phyloP scores from a whole-genome alignment of 2,329 filamentous ascomycete genomes.

The Amphichorda felina region DNA sequence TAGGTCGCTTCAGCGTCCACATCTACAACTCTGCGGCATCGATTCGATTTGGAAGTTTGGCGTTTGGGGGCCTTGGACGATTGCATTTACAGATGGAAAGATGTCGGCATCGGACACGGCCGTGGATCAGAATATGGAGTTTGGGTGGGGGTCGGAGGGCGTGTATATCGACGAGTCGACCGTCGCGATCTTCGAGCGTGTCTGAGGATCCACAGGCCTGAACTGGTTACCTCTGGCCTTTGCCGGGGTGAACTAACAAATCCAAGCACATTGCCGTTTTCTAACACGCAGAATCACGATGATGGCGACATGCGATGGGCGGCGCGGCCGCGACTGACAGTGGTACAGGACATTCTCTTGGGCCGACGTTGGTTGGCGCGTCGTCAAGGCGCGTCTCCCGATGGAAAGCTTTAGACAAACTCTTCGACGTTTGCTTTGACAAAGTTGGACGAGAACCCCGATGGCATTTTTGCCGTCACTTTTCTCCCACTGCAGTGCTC shows the following conservation, averaged over 20 bases:
- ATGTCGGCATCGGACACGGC: too few relatives aligned
- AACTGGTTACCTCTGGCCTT: neutral
- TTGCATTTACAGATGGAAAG: neutral
- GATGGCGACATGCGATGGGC: neutral
- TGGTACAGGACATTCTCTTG: neutral
- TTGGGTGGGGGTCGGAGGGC: too few relatives aligned
- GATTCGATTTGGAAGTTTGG: neutral
- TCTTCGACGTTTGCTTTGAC: neutral
- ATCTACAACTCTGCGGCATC: neutral
- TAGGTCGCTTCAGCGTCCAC: constrained; percentile 3
- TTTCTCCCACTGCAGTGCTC: constrained; percentile 41
- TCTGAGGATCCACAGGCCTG: neutral
- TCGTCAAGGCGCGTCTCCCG: neutral
- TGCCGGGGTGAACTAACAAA: neutral
- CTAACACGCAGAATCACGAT: too few relatives aligned
- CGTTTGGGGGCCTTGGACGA: neutral
- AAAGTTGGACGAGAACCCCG: constrained; percentile 1
- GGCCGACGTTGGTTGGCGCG: neutral
- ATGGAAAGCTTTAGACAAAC: neutral
- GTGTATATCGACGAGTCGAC: too few relatives aligned
- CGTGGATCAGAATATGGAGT: too few relatives aligned
- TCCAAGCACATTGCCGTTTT: neutral
- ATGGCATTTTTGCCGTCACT: constrained; percentile 9
- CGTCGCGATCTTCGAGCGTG: too few relatives aligned
- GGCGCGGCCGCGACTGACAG: neutral